Evolutionary conservation across 2,329 filamentous ascomycete genomes (phyloP).

Genomic region (Furcasterigmium furcatum): DNA sequence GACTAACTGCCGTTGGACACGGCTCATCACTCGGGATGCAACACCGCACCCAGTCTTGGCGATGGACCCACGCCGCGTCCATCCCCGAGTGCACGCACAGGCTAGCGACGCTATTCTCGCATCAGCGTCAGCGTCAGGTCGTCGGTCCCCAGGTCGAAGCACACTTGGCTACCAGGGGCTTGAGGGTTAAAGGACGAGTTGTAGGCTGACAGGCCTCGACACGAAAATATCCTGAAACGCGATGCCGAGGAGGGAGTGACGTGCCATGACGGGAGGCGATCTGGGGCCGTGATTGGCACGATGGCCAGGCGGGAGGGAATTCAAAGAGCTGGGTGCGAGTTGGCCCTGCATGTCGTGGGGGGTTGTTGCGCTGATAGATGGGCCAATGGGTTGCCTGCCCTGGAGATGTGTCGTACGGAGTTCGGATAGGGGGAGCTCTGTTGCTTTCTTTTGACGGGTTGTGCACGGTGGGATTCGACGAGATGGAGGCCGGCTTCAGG

Average conservation of each 20-base stretch:
- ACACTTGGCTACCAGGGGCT: too few species aligned
- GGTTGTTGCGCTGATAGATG: background rate
- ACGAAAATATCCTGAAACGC: background rate
- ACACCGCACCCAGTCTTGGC: too few species aligned
- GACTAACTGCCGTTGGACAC: too few species aligned
- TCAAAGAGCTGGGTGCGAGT: background rate
- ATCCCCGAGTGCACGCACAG: too few species aligned
- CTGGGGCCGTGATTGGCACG: background rate
- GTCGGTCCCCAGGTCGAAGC: too few species aligned
- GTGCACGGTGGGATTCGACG: too few species aligned
- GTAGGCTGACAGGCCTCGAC: background rate
- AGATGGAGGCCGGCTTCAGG: too few species aligned
- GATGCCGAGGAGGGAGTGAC: background rate
- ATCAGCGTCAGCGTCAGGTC: too few species aligned
- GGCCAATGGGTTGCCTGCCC: slow-evolving; percentile 1
- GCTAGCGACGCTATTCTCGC: too few species aligned
- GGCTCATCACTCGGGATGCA: too few species aligned
- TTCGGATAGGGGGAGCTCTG: background rate
- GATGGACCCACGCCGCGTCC: too few species aligned
- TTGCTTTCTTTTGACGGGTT: background rate
- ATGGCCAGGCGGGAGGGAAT: background rate
- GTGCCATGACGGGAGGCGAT: background rate
- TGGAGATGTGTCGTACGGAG: background rate
- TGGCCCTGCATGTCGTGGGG: background rate
- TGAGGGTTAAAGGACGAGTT: too few species aligned